phyloP scores from a whole-genome alignment of 75 land plant species.

The Ceratopteris richardii region DNA sequence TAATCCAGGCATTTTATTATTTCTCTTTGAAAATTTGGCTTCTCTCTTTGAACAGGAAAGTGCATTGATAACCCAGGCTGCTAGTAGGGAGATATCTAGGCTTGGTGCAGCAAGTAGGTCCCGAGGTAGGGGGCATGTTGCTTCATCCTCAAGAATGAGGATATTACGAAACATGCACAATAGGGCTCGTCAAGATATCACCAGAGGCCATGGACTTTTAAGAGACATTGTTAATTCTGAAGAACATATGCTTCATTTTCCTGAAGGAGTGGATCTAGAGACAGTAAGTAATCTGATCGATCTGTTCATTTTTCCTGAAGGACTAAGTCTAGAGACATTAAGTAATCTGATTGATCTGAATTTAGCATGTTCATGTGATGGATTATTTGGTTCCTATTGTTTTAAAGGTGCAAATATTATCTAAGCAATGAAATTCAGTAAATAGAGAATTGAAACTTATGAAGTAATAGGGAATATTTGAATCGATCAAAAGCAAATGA shows the following conservation, averaged over 20 bases:
- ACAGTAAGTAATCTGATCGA: conserved; percentile 25
- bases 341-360: too few species aligned
- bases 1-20: too few species aligned
- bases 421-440: too few species aligned
- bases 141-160: background rate
- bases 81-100: conserved; percentile 5
- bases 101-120: background rate
- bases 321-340: conserved; percentile 47
- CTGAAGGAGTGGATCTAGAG: conserved; percentile 37
- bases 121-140: background rate
- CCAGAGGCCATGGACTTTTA: background rate
- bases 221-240: background rate
- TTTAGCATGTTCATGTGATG: too few species aligned
- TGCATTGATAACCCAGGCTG: background rate
- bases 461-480: too few species aligned
- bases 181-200: background rate
- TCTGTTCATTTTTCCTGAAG: conserved; percentile 36
- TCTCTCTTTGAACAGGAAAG: background rate
- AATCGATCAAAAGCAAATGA: too few species aligned
- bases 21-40: too few species aligned
- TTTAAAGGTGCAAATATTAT: too few species aligned
- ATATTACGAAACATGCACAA: background rate
- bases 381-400: too few species aligned
- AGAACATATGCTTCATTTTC: conserved; percentile 26
- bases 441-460: too few species aligned